Conservation (phyloP, 371 early-diverging fungal genomes). For the Mucor circinelloides region DNA sequence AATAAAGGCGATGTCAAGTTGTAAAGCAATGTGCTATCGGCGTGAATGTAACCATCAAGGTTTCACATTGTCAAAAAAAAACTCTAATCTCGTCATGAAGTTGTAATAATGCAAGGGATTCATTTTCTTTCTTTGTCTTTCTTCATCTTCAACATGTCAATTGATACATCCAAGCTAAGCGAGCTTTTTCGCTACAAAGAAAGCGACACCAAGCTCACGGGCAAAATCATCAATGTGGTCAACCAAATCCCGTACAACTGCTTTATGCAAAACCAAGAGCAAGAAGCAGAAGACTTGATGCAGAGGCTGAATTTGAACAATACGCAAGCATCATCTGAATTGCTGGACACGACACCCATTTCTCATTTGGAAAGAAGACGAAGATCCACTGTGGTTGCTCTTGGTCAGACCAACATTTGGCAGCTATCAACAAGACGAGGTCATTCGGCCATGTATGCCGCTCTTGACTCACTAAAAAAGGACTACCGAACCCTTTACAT, state of each 20-base stretch:
- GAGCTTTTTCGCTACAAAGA: constrained; percentile 6
- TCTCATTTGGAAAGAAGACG: constrained; percentile 37
- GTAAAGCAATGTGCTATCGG: constrained; percentile 5
- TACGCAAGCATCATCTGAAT: background rate
- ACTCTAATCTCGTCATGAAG: background rate
- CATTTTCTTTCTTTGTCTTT: background rate
- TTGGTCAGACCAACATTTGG: constrained; percentile 41
- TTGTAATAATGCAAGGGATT: constrained; percentile 10
- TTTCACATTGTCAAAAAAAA: constrained; percentile 18
- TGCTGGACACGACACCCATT: constrained; percentile 24
- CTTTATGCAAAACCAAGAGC: constrained; percentile 11
- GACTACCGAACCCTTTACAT: constrained; percentile 65
- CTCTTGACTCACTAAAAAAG: constrained; percentile 58
- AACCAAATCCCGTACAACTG: constrained; percentile 53
- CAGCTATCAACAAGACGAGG: constrained; percentile 57
- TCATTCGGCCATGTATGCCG: constrained; percentile 86
- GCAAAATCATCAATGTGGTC: constrained; percentile 58
- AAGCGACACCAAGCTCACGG: constrained; percentile 17
- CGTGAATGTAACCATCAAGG: constrained; percentile 8
- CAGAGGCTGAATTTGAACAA: background rate
- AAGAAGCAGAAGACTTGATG: background rate
- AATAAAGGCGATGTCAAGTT: constrained; percentile 1
- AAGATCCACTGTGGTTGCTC: constrained; percentile 27
- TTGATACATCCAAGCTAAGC: constrained; percentile 9
- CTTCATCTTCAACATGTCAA: constrained; percentile 2